Evolutionary conservation across 495 filamentous ascomycete species (phyloP).

Genomic region (Sphaerosporella brunnea): DNA sequence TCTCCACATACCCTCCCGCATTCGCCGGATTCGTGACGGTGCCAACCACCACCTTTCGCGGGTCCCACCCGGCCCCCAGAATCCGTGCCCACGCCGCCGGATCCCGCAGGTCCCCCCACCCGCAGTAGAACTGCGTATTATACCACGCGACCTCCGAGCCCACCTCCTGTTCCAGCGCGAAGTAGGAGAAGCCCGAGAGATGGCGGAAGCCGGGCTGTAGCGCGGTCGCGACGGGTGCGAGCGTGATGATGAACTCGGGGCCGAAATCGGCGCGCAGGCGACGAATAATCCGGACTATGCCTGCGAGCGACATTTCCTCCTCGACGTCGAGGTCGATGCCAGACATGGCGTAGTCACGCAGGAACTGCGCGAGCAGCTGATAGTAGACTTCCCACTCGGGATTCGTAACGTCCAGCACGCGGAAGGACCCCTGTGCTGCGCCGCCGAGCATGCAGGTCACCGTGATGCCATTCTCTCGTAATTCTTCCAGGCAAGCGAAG

Average conservation of each 20-base stretch:
- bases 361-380: constrained; percentile 43
- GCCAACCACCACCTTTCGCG: constrained; percentile 51
- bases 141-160: constrained; percentile 58
- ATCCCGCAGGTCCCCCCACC: constrained; percentile 49
- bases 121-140: constrained; percentile 72
- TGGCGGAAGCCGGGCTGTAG: constrained; percentile 38
- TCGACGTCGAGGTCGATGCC: constrained; percentile 77
- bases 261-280: constrained; percentile 56
- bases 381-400: constrained; percentile 51
- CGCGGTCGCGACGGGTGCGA: constrained; percentile 63
- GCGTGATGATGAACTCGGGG: constrained; percentile 49
- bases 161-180: constrained; percentile 42
- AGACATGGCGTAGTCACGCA: constrained; percentile 36
- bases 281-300: constrained; percentile 54
- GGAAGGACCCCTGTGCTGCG: constrained; percentile 52
- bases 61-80: constrained; percentile 35
- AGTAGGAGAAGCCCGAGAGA: constrained; percentile 61
- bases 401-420: constrained; percentile 39
- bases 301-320: constrained; percentile 50
- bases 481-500: constrained; percentile 51
- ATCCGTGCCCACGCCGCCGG: neutral
- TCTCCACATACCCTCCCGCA: constrained; percentile 42
- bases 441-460: constrained; percentile 73
- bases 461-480: constrained; percentile 48
- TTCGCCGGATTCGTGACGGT: constrained; percentile 53